Base-by-base conservation (phyloP, 2,329 filamentous ascomycete species). In the Penicillium polonicum region DNA sequence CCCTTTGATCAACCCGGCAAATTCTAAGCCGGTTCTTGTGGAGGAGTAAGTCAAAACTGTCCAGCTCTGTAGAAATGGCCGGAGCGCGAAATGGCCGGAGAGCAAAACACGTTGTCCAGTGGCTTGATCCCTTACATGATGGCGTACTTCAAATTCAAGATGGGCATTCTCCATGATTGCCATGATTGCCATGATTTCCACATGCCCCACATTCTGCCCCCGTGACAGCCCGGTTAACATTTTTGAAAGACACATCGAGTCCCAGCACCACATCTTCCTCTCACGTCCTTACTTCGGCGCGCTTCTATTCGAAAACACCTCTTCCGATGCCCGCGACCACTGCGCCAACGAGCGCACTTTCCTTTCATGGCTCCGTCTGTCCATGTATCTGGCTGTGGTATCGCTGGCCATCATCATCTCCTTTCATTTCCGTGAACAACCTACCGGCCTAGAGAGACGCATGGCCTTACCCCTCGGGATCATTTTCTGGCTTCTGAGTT, bases 371-470 rank as follows among this genome's bases (percentile, higher is more conserved):
- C 85, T 97, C 21, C 87, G 92, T 4, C 83, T 97, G 2, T 88
- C 90, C 33, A 85, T 96, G 66, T 96, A 96, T 78, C 92, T 97
- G 84, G 87, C 91, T 63, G 82, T 99, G 51, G 91, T 97, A 9
- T 86, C 90, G 29, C 85, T 96, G 33, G 93, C 94, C 50, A 96
- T 99, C 65, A 87, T 96, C 10, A 82, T 97, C 50, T 96, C 91
- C 15, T 99, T 99, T 74, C 93, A 99, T 70, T 82, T 99, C 49
- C 92, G 92, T 70, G 80, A 80, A 19, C 77, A 87, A 66, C 90
- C 94, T 0, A 84, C 86, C 0, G 70, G 78, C 0, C 73, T 91
- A 15, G 94, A 99, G 78, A 80, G 85, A 59, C 84, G 83, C 43
- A 87, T 97, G 75, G 88, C 94, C 0, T 82, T 89, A 60, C 94